Conservation (phyloP, 2,329 filamentous ascomycete genomes). For the Ilyonectria mors-panacis region DNA sequence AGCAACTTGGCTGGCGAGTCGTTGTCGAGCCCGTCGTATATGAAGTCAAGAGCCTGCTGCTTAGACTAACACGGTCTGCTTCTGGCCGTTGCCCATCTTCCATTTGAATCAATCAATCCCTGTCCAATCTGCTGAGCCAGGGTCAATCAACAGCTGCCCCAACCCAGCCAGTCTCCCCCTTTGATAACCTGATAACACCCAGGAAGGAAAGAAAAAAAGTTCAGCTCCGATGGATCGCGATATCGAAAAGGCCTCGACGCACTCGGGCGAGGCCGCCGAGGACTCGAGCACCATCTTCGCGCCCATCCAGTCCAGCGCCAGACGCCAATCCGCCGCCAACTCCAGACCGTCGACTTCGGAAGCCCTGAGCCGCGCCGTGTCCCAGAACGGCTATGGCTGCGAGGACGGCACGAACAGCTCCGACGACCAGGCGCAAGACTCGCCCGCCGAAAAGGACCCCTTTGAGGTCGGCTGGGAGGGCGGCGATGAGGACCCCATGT, state of each 20-base stretch:
- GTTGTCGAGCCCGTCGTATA: constrained; percentile 2
- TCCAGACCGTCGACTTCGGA: constrained; percentile 30
- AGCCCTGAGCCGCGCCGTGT: constrained; percentile 50
- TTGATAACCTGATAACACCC: background rate
- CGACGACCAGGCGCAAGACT: constrained; percentile 17
- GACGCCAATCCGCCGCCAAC: constrained; percentile 20
- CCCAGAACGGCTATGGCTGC: constrained; percentile 62
- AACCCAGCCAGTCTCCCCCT: background rate
- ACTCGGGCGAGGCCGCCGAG: constrained; percentile 22
- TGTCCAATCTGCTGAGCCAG: background rate
- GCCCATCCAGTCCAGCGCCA: constrained; percentile 28
- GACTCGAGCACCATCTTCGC: constrained; percentile 34
- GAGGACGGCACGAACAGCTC: constrained; percentile 49
- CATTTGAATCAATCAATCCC: background rate
- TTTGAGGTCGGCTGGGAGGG: constrained; percentile 84
- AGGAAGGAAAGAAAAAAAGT: background rate
- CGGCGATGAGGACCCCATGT: constrained; percentile 78
- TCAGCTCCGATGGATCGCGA: constrained; percentile 41
- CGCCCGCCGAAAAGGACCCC: constrained; percentile 55
- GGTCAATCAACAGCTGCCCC: background rate
- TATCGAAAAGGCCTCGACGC: constrained; percentile 43
- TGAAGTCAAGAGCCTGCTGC: constrained; percentile 17
- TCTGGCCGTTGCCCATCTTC: background rate
- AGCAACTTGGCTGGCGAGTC: background rate
- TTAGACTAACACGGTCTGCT: background rate